A percentile compares a stretch with the other conserved stretches of the same genome.
phyloP scores from a whole-genome alignment of 345 rosid genomes.

The Hibiscus mutabilis region DNA sequence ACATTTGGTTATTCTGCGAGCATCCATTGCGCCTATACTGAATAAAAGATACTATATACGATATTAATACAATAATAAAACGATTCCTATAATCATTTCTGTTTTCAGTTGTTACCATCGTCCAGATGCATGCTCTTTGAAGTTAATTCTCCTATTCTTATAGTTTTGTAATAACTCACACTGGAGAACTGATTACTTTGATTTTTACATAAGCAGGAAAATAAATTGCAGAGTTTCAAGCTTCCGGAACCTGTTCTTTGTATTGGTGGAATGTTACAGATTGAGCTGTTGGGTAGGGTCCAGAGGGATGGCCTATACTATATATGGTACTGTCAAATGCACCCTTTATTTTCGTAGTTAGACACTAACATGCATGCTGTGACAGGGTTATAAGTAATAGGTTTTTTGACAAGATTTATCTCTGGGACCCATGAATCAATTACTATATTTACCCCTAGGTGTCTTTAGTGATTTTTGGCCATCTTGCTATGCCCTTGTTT shows the following conservation, averaged over 20 bases:
- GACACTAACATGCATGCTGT: background rate
- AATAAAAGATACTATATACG: background rate
- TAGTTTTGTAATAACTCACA: background rate
- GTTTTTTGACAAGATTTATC: background rate
- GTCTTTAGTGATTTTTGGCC: background rate
- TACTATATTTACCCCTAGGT: background rate
- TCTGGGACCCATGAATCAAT: background rate
- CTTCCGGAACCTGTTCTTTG: slow-evolving; percentile 89
- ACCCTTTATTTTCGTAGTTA: background rate
- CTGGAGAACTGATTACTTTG: background rate
- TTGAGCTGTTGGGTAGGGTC: slow-evolving; percentile 82
- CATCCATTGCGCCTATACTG: background rate
- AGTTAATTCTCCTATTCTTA: background rate
- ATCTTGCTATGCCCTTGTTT: background rate
- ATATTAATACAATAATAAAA: background rate
- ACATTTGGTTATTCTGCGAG: background rate
- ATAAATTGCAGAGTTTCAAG: slow-evolving; percentile 59
- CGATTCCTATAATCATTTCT: background rate
- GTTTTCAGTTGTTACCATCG: background rate
- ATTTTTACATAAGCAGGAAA: slow-evolving; percentile 46
- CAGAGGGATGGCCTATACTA: slow-evolving; percentile 81
- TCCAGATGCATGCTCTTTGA: background rate
- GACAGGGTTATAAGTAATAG: background rate
- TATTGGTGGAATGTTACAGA: slow-evolving; percentile 67
- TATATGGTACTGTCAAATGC: slow-evolving; percentile 51